Conservation (phyloP, 1,284 basidiomycete genomes). For the Leccinum glutinopallens region DNA sequence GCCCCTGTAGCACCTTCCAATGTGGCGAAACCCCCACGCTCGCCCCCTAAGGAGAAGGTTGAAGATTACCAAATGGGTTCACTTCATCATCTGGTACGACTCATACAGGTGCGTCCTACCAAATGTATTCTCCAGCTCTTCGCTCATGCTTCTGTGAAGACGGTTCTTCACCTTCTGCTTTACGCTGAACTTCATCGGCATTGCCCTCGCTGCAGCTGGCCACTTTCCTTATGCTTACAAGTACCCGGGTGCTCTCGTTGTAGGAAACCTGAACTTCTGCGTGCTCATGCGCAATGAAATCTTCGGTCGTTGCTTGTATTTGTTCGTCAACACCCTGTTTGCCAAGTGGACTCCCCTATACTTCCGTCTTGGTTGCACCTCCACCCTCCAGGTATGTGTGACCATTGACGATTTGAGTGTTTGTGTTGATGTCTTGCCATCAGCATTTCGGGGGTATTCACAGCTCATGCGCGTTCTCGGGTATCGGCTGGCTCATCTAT, state of each 20-base stretch:
- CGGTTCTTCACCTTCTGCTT: slow-evolving; percentile 67
- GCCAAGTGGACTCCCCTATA: slow-evolving; percentile 77
- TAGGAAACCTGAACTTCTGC: slow-evolving; percentile 54
- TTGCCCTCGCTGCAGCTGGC: slow-evolving; percentile 63
- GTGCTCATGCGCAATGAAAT: slow-evolving; percentile 61
- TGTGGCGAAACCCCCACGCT: slow-evolving; percentile 27
- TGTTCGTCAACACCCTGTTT: slow-evolving; percentile 52
- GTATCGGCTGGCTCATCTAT: slow-evolving; percentile 63
- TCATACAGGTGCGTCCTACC: slow-evolving; percentile 54
- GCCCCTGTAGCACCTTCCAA: slow-evolving; percentile 35
- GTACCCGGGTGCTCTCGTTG: slow-evolving; percentile 61
- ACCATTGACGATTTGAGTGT: neutral
- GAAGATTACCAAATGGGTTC: slow-evolving; percentile 46
- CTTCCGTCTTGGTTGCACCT: slow-evolving; percentile 70
- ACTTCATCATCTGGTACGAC: slow-evolving; percentile 68
- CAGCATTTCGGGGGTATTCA: slow-evolving; percentile 79
- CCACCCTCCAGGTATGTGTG: slow-evolving; percentile 58
- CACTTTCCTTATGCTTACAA: slow-evolving; percentile 62
- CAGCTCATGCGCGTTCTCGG: slow-evolving; percentile 69
- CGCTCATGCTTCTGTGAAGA: slow-evolving; percentile 37
- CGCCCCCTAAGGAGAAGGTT: slow-evolving; percentile 40
- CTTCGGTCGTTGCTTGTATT: slow-evolving; percentile 55
- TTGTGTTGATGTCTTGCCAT: slow-evolving; percentile 18
- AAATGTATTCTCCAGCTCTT: neutral
- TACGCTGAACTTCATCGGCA: slow-evolving; percentile 58